These are phyloP conservation scores for Parietaria judaica DNA, from an alignment of 306 rosid species.

Conservation along the genomic window DNA sequence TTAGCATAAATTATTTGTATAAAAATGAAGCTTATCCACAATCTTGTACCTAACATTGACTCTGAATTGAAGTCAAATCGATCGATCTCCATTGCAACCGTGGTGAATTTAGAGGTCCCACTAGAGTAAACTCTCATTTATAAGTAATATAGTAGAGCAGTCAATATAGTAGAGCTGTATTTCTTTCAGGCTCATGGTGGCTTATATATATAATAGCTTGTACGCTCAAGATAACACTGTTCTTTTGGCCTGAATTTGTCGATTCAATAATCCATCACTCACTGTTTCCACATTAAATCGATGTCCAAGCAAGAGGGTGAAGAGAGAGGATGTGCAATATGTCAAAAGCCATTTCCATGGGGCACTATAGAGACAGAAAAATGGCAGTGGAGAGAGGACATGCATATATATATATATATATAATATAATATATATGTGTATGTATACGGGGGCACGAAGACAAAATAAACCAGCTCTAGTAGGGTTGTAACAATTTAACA, in stretches of 20 bases:
- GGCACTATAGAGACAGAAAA: slow-evolving; percentile 21
- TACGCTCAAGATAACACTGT: slow-evolving; percentile 9
- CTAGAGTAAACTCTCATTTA: background rate
- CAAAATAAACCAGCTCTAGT: slow-evolving; percentile 42
- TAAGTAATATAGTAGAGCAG: background rate
- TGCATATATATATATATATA: background rate
- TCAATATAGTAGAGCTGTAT: background rate
- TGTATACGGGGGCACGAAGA: slow-evolving; percentile 25
- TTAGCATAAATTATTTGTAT: too few relatives aligned
- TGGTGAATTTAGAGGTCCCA: background rate
- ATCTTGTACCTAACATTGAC: too few relatives aligned
- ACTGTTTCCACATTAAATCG: slow-evolving; percentile 5
- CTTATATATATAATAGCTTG: background rate
- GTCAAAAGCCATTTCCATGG: slow-evolving; percentile 17
- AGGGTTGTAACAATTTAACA: slow-evolving; percentile 27
- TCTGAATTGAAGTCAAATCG: too few relatives aligned
- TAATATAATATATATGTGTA: too few relatives aligned
- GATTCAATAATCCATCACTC: background rate
- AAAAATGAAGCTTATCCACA: too few relatives aligned
- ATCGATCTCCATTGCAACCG: too few relatives aligned
- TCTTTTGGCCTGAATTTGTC: slow-evolving; percentile 9
- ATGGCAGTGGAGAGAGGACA: slow-evolving; percentile 17
- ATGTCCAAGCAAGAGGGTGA: slow-evolving; percentile 9
- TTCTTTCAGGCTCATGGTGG: background rate
- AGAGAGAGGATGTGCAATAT: slow-evolving; percentile 1